Base-by-base conservation (phyloP, 768 basidiomycete genomes). In the Gloeophyllum trabeum region DNA sequence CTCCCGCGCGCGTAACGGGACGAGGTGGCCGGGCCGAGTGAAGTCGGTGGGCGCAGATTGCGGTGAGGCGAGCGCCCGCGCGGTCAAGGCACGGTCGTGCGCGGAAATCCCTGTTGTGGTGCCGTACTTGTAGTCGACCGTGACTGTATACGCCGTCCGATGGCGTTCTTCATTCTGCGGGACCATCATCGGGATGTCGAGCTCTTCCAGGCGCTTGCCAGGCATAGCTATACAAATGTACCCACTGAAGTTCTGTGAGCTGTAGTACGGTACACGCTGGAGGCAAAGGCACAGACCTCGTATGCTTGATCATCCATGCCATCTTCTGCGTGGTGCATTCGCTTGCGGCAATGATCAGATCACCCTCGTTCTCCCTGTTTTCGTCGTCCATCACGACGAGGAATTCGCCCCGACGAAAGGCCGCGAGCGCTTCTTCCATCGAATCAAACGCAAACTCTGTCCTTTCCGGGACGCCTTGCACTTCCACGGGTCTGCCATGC, bases 321-420 rank as follows among this genome's bases (percentile, higher is more conserved):
- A 99, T 98, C 56, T 92, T 88, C 61, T 97, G 88, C 1, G 90
- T 88, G 28, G 92, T 90, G 50, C 88, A 80, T 40, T 79, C 74
- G 20, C 71, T 70, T 2, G 79, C 96, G 12, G 94, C 79, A 54
- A 91, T 83, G 56, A 97, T 90, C 44, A 99, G 65, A 60, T 99
- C 96, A 2, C 96, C 94, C 58, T 99, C 96, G 58, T 99, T 99
- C 65, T 99, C 96, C 46, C 96, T 70, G 48, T 71, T 69, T 62
- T 96, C 88, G 61, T 98, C 94, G 59, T 99, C 96, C 84, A 97
- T 91, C 4, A 98, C 96, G 1, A 99, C 87, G 42, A 99, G 70
- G 49, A 97, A 92, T 55, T 94, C 88, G 1, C 93, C 93, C 3
- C 67, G 67, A 2, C 65, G 66, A 55, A 91, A 86, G 2, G 86